phyloP scores from a whole-genome alignment of 768 basidiomycete genomes.

The Punctularia strigosozonata region DNA sequence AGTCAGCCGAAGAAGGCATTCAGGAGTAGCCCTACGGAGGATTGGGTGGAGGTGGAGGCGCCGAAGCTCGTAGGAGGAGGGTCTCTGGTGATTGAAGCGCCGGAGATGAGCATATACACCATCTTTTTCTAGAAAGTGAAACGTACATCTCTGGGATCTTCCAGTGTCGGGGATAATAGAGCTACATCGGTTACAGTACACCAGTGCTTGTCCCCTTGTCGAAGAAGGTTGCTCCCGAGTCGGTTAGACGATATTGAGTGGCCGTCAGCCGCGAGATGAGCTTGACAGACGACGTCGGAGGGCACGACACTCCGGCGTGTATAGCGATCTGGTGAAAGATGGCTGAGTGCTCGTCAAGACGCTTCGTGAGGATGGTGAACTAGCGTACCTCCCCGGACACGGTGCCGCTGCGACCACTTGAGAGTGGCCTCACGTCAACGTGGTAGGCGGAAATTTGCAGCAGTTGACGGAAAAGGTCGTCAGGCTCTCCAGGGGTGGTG shows the following conservation, averaged over 20 bases:
- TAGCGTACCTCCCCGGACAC: slow-evolving; percentile 62
- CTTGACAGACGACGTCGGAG: slow-evolving; percentile 18
- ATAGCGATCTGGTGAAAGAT: slow-evolving; percentile 39
- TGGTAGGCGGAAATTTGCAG: slow-evolving; percentile 58
- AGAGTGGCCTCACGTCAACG: slow-evolving; percentile 57
- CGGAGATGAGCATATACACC: not conserved
- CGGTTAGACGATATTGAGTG: slow-evolving; percentile 62
- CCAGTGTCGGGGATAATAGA: no score
- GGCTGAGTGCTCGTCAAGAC: not conserved
- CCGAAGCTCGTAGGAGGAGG: not conserved
- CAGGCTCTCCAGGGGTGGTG: slow-evolving; percentile 37
- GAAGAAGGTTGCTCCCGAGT: slow-evolving; percentile 56
- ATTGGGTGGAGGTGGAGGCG: not conserved
- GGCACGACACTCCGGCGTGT: slow-evolving; percentile 39
- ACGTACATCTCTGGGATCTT: no score
- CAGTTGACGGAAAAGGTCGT: slow-evolving; percentile 46
- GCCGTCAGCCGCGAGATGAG: slow-evolving; percentile 42
- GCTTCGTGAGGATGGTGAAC: not conserved
- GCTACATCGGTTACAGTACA: slow-evolving; percentile 47
- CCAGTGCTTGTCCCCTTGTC: slow-evolving; percentile 58
- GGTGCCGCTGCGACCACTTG: slow-evolving; percentile 65
- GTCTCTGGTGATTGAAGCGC: not conserved
- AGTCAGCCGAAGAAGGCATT: not conserved
- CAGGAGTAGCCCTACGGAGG: not conserved
- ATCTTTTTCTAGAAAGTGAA: not conserved